Evolutionary conservation across 108 stramenopile species (phyloP).

Genomic region (Thalassiosira profunda): DNA sequence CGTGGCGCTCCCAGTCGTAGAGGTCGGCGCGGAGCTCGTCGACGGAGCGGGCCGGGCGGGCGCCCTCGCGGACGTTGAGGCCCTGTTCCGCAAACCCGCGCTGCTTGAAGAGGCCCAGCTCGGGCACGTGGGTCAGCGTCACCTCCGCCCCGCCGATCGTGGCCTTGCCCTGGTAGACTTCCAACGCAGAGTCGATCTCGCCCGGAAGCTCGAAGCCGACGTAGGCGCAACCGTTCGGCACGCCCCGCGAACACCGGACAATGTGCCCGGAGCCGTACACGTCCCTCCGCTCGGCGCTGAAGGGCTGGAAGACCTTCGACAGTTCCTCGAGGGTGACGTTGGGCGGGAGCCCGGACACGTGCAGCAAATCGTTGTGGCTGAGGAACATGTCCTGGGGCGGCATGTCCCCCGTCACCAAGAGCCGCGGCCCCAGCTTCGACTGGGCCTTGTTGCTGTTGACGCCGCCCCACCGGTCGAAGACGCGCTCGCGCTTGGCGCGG

Average conservation of each 20-base stretch:
- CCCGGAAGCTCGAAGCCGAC: conserved; percentile 85
- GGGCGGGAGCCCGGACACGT: conserved; percentile 69
- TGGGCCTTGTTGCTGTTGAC: conserved; percentile 31
- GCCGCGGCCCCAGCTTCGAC: conserved; percentile 51
- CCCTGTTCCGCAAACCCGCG: too few species aligned
- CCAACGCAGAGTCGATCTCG: conserved; percentile 65
- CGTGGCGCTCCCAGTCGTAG: conserved; percentile 82
- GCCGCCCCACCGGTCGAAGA: conserved; percentile 56
- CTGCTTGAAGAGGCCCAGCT: conserved; percentile 42
- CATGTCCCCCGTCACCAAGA: conserved; percentile 85
- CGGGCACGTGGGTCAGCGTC: conserved; percentile 39
- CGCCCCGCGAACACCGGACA: conserved; percentile 65
- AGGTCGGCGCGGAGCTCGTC: conserved; percentile 74
- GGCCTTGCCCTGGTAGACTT: conserved; percentile 36
- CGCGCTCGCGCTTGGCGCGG: conserved; percentile 75
- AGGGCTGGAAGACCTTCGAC: conserved; percentile 73
- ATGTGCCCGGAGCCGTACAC: conserved; percentile 80
- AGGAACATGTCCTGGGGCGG: conserved; percentile 78
- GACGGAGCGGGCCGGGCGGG: conserved; percentile 58
- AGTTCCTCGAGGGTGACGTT: conserved; percentile 68
- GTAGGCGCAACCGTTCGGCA: conserved; percentile 76
- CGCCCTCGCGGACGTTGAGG: conserved; percentile 53
- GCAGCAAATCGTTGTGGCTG: conserved; percentile 73
- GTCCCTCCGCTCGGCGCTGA: conserved; percentile 65
- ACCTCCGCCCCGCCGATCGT: conserved; percentile 45